Conservation (phyloP, 2,329 filamentous ascomycete species). For the Neurospora sp. region DNA sequence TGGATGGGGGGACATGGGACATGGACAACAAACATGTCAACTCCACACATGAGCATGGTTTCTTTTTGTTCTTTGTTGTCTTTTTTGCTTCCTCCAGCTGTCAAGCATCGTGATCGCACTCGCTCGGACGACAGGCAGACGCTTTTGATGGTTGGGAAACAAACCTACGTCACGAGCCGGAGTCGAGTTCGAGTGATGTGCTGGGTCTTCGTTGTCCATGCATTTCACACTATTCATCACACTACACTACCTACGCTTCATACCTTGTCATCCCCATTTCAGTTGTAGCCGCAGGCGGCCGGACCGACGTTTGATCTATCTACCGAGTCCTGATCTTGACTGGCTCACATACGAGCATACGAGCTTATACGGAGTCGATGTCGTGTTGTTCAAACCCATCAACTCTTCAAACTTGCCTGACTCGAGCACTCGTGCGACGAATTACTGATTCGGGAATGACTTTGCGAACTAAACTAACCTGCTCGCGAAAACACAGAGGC, state of each 20-base stretch:
- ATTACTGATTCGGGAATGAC: not conserved
- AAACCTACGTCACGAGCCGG: not conserved
- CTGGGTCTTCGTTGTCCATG: not conserved
- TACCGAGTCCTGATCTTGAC: not conserved
- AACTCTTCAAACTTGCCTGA: not conserved
- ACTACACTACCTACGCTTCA: not conserved
- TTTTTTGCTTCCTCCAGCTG: not conserved
- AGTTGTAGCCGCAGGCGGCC: not conserved
- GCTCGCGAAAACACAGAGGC: conserved; percentile 28
- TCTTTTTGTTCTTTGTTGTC: not conserved
- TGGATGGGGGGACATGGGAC: not conserved
- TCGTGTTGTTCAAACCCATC: not conserved
- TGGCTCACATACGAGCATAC: not conserved
- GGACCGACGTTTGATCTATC: not conserved
- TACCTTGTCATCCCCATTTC: not conserved
- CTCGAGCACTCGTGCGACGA: not conserved
- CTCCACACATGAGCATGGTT: not conserved
- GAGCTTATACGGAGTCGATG: not conserved
- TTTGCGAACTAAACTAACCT: not conserved
- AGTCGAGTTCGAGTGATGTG: not conserved
- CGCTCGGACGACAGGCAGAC: not conserved
- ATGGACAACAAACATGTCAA: not conserved
- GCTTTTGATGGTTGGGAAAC: not conserved
- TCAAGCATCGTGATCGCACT: not conserved
- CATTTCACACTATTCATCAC: not conserved